Conservation (phyloP, 208 protist species). For the Histomonas meleagridis region DNA sequence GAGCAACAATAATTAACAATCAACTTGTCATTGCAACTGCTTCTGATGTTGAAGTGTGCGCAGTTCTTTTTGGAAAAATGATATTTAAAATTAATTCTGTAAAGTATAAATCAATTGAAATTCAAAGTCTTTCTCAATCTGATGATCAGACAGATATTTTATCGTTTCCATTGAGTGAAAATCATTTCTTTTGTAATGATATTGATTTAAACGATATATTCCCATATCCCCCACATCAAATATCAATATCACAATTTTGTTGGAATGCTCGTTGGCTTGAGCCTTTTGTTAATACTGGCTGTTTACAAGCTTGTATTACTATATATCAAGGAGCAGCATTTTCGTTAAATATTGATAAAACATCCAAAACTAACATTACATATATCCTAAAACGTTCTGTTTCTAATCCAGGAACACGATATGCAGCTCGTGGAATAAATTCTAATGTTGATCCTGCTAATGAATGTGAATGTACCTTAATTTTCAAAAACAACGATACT, state of each 20-base stretch:
- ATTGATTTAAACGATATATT: neutral
- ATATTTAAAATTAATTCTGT: neutral
- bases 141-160: neutral
- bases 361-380: neutral
- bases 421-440: neutral
- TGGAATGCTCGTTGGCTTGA: neutral
- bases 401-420: neutral
- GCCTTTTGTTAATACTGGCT: neutral
- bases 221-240: neutral
- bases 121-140: neutral
- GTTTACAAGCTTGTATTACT: neutral
- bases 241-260: neutral
- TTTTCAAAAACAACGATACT: neutral
- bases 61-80: neutral
- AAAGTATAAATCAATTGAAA: neutral
- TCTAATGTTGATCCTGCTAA: neutral
- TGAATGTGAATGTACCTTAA: constrained; percentile 15
- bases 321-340: neutral
- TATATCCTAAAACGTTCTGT: constrained; percentile 8
- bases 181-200: neutral
- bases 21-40: neutral
- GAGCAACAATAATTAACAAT: neutral
- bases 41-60: neutral
- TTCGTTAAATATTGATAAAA: neutral
- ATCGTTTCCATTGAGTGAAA: neutral